Conservation (phyloP, 2,329 filamentous ascomycete species). For the Colletotrichum sp. region DNA sequence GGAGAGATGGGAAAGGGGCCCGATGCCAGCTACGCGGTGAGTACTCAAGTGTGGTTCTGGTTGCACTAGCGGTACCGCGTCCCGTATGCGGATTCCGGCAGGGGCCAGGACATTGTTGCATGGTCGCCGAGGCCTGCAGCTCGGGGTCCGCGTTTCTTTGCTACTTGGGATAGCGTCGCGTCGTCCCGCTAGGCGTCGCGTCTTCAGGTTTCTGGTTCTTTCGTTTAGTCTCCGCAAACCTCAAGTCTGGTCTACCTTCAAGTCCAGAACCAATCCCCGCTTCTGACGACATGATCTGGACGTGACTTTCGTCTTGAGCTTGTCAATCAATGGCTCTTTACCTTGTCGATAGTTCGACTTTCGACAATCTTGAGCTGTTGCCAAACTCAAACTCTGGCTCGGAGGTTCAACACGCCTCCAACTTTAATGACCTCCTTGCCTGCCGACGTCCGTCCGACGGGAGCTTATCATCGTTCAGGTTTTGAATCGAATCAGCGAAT, state of each 20-base stretch:
- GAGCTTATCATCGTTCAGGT: background rate
- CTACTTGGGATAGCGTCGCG: background rate
- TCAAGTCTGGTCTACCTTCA: background rate
- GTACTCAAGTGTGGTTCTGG: background rate
- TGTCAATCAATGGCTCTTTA: background rate
- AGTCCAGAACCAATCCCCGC: accelerated
- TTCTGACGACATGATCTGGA: accelerated
- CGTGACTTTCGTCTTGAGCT: background rate
- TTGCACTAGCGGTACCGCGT: background rate
- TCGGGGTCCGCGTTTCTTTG: background rate
- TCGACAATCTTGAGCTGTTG: background rate
- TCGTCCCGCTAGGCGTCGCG: background rate
- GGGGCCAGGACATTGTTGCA: background rate
- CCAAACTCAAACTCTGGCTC: accelerated
- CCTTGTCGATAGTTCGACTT: accelerated
- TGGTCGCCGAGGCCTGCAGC: background rate
- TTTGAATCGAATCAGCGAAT: background rate
- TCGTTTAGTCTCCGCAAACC: background rate
- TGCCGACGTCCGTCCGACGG: accelerated
- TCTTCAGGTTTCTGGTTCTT: background rate
- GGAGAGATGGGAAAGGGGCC: background rate
- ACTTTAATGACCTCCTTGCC: accelerated
- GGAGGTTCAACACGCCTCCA: background rate
- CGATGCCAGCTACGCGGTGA: background rate
- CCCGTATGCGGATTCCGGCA: background rate